A percentile compares a stretch with the other conserved stretches of the same genome.
phyloP scores from a whole-genome alignment of 139 green algal genomes.

The Yamagishiella unicocca region DNA sequence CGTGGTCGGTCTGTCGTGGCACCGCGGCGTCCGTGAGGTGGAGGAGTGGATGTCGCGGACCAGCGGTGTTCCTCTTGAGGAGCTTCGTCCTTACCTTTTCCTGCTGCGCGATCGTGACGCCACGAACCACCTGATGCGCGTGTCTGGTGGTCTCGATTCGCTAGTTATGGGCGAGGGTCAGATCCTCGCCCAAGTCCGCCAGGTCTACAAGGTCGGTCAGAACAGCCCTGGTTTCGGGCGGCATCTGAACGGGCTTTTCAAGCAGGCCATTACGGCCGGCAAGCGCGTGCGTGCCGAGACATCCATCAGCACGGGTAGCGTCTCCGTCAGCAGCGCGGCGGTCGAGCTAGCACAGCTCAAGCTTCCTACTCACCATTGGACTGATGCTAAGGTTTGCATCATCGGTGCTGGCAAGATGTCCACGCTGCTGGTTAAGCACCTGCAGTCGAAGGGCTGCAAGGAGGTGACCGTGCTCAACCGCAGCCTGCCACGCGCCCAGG shows the following conservation, averaged over 20 bases:
- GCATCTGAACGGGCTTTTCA: slow-evolving; percentile 99
- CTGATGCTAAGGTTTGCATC: slow-evolving; percentile 91
- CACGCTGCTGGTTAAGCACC: slow-evolving; percentile 98
- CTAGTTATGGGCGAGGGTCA: slow-evolving; percentile 99
- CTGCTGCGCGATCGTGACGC: slow-evolving; percentile 96
- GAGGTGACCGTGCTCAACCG: slow-evolving; percentile 95
- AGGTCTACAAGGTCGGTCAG: slow-evolving; percentile 97
- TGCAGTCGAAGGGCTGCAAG: slow-evolving; percentile 95
- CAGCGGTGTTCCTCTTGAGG: slow-evolving; percentile 91
- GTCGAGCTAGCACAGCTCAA: slow-evolving; percentile 98
- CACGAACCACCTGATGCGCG: slow-evolving; percentile 94
- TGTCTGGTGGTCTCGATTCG: slow-evolving; percentile 96
- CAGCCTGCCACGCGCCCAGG: slow-evolving; percentile 87
- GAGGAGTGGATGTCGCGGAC: slow-evolving; percentile 98
- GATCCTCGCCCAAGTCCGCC: slow-evolving; percentile 98
- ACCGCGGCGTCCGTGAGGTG: slow-evolving; percentile 95
- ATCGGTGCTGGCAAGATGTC: slow-evolving; percentile 99
- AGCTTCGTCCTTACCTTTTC: slow-evolving; percentile 97
- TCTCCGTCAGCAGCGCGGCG: slow-evolving; percentile 96
- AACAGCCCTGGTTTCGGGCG: slow-evolving; percentile 92
- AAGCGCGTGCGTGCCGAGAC: slow-evolving; percentile 98
- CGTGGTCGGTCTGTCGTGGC: slow-evolving; percentile 93
- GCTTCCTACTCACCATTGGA: slow-evolving; percentile 89
- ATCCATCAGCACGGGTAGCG: slow-evolving; percentile 91
- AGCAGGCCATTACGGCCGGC: slow-evolving; percentile 97